Evolutionary conservation across 2,329 filamentous ascomycete species (phyloP), one percentile per base, ranked within the genome.

Genomic region (Didymella pinodella): DNA sequence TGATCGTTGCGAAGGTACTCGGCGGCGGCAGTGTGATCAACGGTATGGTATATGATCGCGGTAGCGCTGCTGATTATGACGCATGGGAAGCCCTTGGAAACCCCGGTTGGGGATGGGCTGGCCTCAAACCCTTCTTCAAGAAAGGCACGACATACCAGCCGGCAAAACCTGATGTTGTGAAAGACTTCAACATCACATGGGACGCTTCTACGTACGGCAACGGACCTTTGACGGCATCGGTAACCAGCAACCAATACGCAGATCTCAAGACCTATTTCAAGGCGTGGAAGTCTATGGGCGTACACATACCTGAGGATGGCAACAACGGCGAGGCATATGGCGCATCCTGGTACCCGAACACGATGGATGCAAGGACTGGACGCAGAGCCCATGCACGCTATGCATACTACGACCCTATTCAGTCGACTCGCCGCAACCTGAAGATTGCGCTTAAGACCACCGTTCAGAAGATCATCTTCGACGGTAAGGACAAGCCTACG

Each of bases 71-170:
- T 22, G 75, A 77, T 48, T 78, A 77, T 53, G 83, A 88, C 72
- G 80, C 79, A 1, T 88, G 86, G 86, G 82, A 81, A 52, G 74
- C 78, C 31, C 72, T 89, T 18, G 86, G 86, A 1, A 88, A 88
- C 65, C 57, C 72, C 1, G 86, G 84, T 1, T 89, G 86, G 86
- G 79, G 80, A 1, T 88, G 84, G 83, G 73, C 83, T 28, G 77
- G 77, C 8, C 63, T 84, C 38, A 49, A 75, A 26, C 62, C 64
- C 2, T 71, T 67, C 47, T 72, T 69, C 54, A 63, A 61, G 48
- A 70, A 73, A 55, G 64, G 65, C 16, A 72, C 70, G 3, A 69
- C 63, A 8, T 71, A 71, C 47, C 61, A 66, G 36, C 64, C 68
- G 22, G 67, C 71, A 5, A 66, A 66, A 3, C 36, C 47, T 1